phyloP scores from a whole-genome alignment of 73 alveolate species.

The Paramecium octaurelia region DNA sequence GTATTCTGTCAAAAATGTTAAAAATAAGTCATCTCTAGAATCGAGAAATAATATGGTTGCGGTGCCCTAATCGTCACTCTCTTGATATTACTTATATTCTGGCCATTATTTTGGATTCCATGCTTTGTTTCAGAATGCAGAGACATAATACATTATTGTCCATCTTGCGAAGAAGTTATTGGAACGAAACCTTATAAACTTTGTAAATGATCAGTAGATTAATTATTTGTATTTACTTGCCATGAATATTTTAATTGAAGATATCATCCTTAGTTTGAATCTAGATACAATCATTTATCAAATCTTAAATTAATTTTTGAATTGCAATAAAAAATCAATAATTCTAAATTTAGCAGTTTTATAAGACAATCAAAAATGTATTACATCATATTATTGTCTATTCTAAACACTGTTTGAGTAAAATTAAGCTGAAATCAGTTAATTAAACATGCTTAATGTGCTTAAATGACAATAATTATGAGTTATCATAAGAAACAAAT shows the following conservation, averaged over 20 bases:
- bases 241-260: not conserved
- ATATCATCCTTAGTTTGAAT: not conserved
- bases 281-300: not conserved
- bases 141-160: slow-evolving; percentile 21
- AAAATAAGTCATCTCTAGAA: not conserved
- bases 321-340: not conserved
- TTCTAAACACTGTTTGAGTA: not conserved
- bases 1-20: not conserved
- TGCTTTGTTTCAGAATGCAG: not conserved
- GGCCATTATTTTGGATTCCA: slow-evolving; percentile 34
- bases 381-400: not conserved
- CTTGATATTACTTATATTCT: not conserved
- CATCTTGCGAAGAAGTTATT: not conserved
- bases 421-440: not conserved
- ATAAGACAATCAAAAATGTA: not conserved
- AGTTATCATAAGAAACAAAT: no score
- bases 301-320: not conserved
- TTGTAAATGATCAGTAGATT: not conserved
- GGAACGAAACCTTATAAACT: not conserved
- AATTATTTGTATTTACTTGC: not conserved
- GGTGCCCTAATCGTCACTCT: not conserved
- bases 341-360: not conserved
- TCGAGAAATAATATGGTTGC: not conserved
- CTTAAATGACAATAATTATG: no score
- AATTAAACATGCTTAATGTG: not conserved